Evolutionary conservation across 192 early-diverging fungal species (phyloP).

Genomic region (Podila clonocystis): DNA sequence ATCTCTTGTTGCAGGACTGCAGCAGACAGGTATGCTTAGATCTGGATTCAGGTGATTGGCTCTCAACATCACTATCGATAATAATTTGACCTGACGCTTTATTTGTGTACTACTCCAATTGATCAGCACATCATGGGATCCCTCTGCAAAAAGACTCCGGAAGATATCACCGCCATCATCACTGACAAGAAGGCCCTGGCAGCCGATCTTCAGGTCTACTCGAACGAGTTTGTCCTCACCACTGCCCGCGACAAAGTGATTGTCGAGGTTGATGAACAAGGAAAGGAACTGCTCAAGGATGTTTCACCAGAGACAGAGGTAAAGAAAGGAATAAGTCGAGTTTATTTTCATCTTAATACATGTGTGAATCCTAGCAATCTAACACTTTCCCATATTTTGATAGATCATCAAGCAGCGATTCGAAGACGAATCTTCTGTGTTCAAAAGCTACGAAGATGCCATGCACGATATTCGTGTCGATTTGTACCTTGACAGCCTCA

Average conservation of each 20-base stretch:
- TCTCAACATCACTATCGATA: slow-evolving; percentile 4
- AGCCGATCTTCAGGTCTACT: slow-evolving; percentile 53
- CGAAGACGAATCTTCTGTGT: slow-evolving; percentile 41
- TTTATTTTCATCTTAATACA: background rate
- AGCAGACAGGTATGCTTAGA: slow-evolving; percentile 33
- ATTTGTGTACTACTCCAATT: background rate
- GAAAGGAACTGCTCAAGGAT: slow-evolving; percentile 54
- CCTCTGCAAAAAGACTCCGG: slow-evolving; percentile 55
- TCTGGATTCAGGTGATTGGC: background rate
- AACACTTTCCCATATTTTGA: background rate
- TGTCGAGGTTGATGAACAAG: slow-evolving; percentile 54
- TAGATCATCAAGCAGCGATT: slow-evolving; percentile 55
- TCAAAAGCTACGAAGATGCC: slow-evolving; percentile 52
- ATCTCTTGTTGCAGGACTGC: slow-evolving; percentile 48
- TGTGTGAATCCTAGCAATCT: too few species aligned
- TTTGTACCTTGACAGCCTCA: slow-evolving; percentile 40
- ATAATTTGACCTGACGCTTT: background rate
- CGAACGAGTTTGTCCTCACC: slow-evolving; percentile 52
- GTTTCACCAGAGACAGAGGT: slow-evolving; percentile 52
- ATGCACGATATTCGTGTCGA: slow-evolving; percentile 48
- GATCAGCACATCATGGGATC: slow-evolving; percentile 52
- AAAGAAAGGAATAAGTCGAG: background rate
- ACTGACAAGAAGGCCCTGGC: slow-evolving; percentile 53
- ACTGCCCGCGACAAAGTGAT: slow-evolving; percentile 54
- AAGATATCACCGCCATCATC: slow-evolving; percentile 53